Conservation (phyloP, 83 land plant genomes). For the Picea abies region DNA sequence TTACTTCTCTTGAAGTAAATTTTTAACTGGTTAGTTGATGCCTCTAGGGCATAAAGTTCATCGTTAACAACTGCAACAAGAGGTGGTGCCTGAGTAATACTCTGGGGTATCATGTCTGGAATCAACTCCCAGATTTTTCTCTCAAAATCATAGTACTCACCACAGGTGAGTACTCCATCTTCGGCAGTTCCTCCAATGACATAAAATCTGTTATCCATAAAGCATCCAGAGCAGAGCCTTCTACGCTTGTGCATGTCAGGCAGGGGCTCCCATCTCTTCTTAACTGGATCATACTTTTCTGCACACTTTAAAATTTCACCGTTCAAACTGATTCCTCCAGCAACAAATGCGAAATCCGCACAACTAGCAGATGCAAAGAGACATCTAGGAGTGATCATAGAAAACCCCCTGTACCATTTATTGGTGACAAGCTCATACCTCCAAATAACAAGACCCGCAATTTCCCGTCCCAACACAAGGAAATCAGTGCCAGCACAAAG, state of each 20-base stretch:
- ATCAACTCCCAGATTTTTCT: conserved; percentile 31
- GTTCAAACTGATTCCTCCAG: conserved; percentile 45
- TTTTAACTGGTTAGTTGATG: conserved; percentile 43
- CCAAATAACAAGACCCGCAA: conserved; percentile 35
- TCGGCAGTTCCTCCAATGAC: conserved; percentile 64
- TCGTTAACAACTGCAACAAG: conserved; percentile 61
- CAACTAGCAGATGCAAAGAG: conserved; percentile 66
- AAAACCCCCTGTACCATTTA: conserved; percentile 57
- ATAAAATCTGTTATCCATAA: conserved; percentile 64
- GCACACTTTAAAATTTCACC: conserved; percentile 31
- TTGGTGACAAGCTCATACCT: conserved; percentile 38
- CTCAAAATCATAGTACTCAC: conserved; percentile 32
- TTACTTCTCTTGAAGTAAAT: conserved; percentile 48
- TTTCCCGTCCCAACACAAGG: conserved; percentile 44
- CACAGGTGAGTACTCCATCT: conserved; percentile 24
- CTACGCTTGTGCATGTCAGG: conserved; percentile 52
- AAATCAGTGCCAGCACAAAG: conserved; percentile 49
- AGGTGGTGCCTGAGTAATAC: conserved; percentile 43
- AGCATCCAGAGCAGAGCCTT: conserved; percentile 62
- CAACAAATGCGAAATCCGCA: conserved; percentile 60
- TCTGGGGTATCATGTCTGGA: conserved; percentile 27
- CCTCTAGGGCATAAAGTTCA: conserved; percentile 55
- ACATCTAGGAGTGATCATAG: conserved; percentile 59
- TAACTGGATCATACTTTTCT: conserved; percentile 57
- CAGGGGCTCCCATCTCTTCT: conserved; percentile 49